Evolutionary conservation across 2,329 filamentous ascomycete genomes (phyloP).

Genomic region (Aspergillus floridensis): DNA sequence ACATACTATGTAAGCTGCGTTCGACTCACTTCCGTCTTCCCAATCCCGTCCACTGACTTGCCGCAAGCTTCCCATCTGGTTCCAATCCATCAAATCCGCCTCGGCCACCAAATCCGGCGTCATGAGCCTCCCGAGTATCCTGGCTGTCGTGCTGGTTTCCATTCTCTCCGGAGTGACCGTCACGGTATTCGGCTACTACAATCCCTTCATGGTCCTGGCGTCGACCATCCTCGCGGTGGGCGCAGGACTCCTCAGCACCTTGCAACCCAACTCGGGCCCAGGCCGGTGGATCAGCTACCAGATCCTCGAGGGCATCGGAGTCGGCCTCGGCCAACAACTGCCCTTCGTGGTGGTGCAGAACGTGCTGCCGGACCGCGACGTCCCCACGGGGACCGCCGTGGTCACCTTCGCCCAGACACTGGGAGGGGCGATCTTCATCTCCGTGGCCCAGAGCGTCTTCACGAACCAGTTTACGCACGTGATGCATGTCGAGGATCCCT

Average conservation of each 20-base stretch:
- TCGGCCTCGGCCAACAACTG: constrained; percentile 11
- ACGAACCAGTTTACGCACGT: constrained; percentile 9
- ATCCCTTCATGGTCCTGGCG: constrained; percentile 3
- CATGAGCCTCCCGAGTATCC: constrained; percentile 11
- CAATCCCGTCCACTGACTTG: not conserved
- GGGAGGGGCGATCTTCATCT: constrained; percentile 8
- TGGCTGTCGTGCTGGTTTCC: constrained; percentile 3
- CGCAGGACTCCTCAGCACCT: constrained; percentile 4
- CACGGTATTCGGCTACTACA: constrained; percentile 8
- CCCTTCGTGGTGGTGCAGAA: constrained; percentile 5
- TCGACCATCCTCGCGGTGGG: constrained; percentile 7
- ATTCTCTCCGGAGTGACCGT: constrained; percentile 1
- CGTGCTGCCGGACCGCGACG: constrained; percentile 4
- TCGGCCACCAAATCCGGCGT: constrained; percentile 6
- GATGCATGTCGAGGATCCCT: no score
- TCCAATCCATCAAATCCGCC: constrained; percentile 14
- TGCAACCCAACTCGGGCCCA: not conserved
- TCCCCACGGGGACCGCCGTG: constrained; percentile 9
- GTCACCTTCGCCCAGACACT: constrained; percentile 13
- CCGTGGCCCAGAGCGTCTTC: constrained; percentile 17
- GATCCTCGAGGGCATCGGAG: constrained; percentile 10
- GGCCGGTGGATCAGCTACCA: constrained; percentile 17
- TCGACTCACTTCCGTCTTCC: not conserved
- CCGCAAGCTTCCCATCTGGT: constrained; percentile 13
- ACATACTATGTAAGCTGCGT: constrained; percentile 7